These are phyloP conservation scores for Podospora appendiculata DNA, from an alignment of 495 filamentous ascomycete genomes.

Conservation along the genomic window DNA sequence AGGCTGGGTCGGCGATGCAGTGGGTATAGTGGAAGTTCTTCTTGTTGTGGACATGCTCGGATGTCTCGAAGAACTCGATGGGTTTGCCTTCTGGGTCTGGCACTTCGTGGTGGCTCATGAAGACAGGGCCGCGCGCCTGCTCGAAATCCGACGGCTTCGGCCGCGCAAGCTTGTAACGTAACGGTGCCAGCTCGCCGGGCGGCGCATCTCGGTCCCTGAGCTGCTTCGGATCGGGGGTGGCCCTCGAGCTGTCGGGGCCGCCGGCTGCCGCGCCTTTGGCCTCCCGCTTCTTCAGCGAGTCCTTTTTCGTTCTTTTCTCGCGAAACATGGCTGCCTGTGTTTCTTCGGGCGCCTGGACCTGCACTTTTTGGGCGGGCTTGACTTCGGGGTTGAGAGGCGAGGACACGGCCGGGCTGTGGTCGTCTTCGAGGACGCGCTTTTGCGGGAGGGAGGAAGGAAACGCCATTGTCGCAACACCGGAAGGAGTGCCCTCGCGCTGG, in stretches of 20 bases:
- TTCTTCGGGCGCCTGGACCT: slow-evolving; percentile 24
- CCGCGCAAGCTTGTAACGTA: slow-evolving; percentile 50
- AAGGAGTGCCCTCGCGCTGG: slow-evolving; percentile 33
- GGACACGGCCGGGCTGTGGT: slow-evolving; percentile 49
- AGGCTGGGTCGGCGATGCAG: slow-evolving; percentile 79
- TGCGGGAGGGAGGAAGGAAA: slow-evolving; percentile 44
- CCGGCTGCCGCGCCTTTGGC: slow-evolving; percentile 48
- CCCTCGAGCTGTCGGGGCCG: slow-evolving; percentile 36
- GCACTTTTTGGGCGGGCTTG: slow-evolving; percentile 16
- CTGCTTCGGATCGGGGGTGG: slow-evolving; percentile 50
- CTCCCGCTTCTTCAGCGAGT: slow-evolving; percentile 71
- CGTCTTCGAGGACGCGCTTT: slow-evolving; percentile 47
- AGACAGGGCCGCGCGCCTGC: slow-evolving; percentile 45
- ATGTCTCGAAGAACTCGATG: slow-evolving; percentile 52
- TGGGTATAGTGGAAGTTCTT: slow-evolving; percentile 86
- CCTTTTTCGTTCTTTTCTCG: slow-evolving; percentile 55
- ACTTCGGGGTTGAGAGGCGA: slow-evolving; percentile 57
- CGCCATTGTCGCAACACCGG: slow-evolving; percentile 16
- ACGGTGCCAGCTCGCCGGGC: slow-evolving; percentile 36
- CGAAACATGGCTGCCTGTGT: slow-evolving; percentile 32
- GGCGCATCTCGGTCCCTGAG: slow-evolving; percentile 34
- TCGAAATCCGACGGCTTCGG: slow-evolving; percentile 54
- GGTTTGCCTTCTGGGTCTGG: slow-evolving; percentile 34
- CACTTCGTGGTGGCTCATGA: slow-evolving; percentile 42
- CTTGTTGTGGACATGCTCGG: slow-evolving; percentile 77